Percentiles rank a stretch among this genome's conserved stretches.
These are phyloP conservation scores for Talaromyces sp. DNA, from an alignment of 2,329 filamentous ascomycete species.

Conservation along the genomic window DNA sequence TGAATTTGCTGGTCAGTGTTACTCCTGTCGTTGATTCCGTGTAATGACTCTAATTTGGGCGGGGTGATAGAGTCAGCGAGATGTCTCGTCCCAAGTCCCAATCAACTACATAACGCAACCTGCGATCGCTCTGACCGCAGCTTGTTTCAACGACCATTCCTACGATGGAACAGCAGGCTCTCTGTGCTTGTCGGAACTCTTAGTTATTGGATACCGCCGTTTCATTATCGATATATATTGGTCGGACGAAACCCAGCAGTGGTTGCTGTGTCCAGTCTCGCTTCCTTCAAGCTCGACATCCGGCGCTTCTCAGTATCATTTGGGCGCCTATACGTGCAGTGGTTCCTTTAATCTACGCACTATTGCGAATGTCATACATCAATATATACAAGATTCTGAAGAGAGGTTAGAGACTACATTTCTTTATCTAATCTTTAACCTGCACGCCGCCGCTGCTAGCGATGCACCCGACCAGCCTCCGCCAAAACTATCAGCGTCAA, in stretches of 20 bases:
- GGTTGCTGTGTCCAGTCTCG: conserved; percentile 58
- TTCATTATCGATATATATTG: conserved; percentile 60
- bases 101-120: conserved; percentile 58
- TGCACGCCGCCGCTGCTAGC: conserved; percentile 51
- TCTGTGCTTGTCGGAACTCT: conserved; percentile 58
- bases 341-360: conserved; percentile 46
- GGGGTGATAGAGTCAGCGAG: conserved; percentile 56
- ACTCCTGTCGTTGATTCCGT: not conserved
- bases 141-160: conserved; percentile 52
- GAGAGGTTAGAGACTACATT: conserved; percentile 52
- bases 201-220: conserved; percentile 54
- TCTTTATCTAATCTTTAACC: conserved; percentile 51
- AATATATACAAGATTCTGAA: conserved; percentile 50
- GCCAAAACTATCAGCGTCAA: conserved; percentile 31
- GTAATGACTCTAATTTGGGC: not conserved
- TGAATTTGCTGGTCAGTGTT: conserved; percentile 7
- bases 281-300: conserved; percentile 34
- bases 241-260: conserved; percentile 49
- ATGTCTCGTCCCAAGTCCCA: conserved; percentile 54
- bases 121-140: conserved; percentile 51
- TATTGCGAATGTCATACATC: conserved; percentile 46
- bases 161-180: conserved; percentile 49
- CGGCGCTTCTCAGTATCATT: conserved; percentile 33
- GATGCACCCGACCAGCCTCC: conserved; percentile 39
- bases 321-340: conserved; percentile 55